A percentile compares a stretch with the other conserved stretches of the same genome.
Evolutionary conservation across 306 rosid species (phyloP).

Genomic region (Urtica urens): DNA sequence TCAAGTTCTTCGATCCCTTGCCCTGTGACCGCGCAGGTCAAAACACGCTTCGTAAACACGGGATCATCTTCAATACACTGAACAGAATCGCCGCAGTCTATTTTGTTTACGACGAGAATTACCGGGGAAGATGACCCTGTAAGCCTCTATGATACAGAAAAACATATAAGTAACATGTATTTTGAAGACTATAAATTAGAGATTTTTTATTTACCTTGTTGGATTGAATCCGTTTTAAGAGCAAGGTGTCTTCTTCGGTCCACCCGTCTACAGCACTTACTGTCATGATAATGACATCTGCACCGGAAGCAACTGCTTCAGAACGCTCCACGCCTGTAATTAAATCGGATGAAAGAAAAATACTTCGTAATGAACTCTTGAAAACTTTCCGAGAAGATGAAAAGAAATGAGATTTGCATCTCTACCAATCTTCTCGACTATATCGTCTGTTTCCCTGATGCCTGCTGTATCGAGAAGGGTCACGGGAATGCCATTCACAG

Average conservation of each 20-base stretch:
- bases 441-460: slow-evolving; percentile 82
- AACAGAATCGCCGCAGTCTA: slow-evolving; percentile 45
- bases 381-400: no score
- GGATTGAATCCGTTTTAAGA: slow-evolving; percentile 61
- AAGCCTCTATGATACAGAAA: slow-evolving; percentile 37
- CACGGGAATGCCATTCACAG: slow-evolving; percentile 68
- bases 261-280: slow-evolving; percentile 85
- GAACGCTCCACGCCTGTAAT: slow-evolving; percentile 94
- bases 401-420: slow-evolving; percentile 16
- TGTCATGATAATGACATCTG: slow-evolving; percentile 77
- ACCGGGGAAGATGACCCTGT: slow-evolving; percentile 58
- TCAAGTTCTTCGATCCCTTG: slow-evolving; percentile 80
- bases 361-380: background rate
- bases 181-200: background rate
- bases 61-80: slow-evolving; percentile 14
- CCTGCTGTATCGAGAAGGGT: slow-evolving; percentile 99
- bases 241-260: slow-evolving; percentile 73
- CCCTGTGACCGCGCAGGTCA: slow-evolving; percentile 81
- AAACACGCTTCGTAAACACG: slow-evolving; percentile 52
- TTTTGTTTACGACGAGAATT: slow-evolving; percentile 83
- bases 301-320: slow-evolving; percentile 88
- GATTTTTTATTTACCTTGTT: slow-evolving; percentile 39
- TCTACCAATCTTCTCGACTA: slow-evolving; percentile 95
- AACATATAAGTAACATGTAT: background rate
- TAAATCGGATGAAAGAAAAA: slow-evolving; percentile 1